phyloP scores from a whole-genome alignment of 2,329 filamentous ascomycete genomes.

The Clonostachys byssicola region DNA sequence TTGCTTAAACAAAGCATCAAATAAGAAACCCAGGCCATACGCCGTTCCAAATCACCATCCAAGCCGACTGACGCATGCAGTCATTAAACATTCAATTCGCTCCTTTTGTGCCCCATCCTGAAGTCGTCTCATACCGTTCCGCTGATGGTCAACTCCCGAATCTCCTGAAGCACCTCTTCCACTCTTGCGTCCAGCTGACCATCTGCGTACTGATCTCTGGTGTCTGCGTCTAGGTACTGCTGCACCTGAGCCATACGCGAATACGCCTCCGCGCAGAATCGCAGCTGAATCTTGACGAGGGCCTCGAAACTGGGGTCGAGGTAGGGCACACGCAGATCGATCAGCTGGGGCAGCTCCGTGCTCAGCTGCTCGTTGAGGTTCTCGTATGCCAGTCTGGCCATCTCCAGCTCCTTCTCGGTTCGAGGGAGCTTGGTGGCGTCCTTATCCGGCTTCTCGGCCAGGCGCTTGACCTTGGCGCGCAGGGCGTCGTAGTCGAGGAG shows the following conservation, averaged over 20 bases:
- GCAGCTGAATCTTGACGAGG: conserved; percentile 94
- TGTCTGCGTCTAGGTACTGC: conserved; percentile 94
- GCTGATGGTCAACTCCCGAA: conserved; percentile 91
- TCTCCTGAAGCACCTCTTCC: conserved; percentile 95
- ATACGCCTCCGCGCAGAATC: conserved; percentile 98
- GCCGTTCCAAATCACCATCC: too few species aligned
- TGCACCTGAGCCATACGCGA: conserved; percentile 98
- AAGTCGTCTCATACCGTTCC: conserved; percentile 49
- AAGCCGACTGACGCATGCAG: too few species aligned
- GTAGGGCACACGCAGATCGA: conserved; percentile 94
- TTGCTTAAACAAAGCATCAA: too few species aligned
- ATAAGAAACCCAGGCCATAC: too few species aligned
- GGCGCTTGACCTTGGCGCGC: conserved; percentile 92
- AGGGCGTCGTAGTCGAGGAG: conserved; percentile 96
- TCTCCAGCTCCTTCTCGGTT: conserved; percentile 92
- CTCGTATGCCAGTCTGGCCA: conserved; percentile 90
- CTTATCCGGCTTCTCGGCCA: conserved; percentile 98
- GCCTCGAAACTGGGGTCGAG: conserved; percentile 96
- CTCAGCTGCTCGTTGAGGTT: conserved; percentile 96
- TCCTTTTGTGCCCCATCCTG: too few species aligned
- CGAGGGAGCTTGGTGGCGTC: conserved; percentile 94
- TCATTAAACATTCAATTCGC: too few species aligned
- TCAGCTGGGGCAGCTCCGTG: conserved; percentile 88
- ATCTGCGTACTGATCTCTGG: conserved; percentile 90
- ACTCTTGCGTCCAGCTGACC: conserved; percentile 88